Base-by-base conservation (phyloP, 2,329 filamentous ascomycete genomes). In the Atkinsonella texensis region DNA sequence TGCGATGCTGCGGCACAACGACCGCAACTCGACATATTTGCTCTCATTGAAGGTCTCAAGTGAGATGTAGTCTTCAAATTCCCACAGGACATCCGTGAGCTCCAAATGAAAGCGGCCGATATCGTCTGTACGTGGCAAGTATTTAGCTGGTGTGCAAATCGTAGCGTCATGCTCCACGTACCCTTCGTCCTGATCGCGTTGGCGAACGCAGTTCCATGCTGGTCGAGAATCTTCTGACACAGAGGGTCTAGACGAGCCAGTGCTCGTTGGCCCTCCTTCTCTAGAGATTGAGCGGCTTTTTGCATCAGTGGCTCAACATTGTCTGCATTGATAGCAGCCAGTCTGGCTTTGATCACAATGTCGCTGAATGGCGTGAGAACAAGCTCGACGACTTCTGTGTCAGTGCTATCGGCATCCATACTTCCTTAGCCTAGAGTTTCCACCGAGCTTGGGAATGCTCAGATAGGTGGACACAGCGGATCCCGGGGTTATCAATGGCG, bases 41-140 rank as follows among this genome's bases (percentile, higher is more conserved):
- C 67, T 67, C 31, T 65, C 61, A 18, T 79, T 73, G 54, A 80
- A 80, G 28, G 66, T 67, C 40, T 75, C 71, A 10, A 64, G 57
- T 47, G 75, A 72, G 55, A 74, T 61, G 56, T 68, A 78, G 52
- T 80, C 76, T 53, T 81, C 77, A 57, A 81, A 79, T 48, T 75
- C 76, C 70, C 76, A 80, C 8, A 80, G 63, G 20, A 77, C 58
- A 43, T 75, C 70, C 51, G 70, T 73, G 35, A 81, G 65, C 50
- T 73, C 68, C 23, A 68, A 64, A 46, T 75, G 69, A 53, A 70
- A 72, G 42, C 67, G 62, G 51, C 73, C 69, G 48, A 81, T 75
- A 39, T 73, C 73, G 50, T 75, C 77, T 79, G 54, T 2, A 28
- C 39, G 17, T 20, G 38, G 5, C 28, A 13, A 18, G 41, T 13